phyloP scores from a whole-genome alignment of 164 flowering plant genomes.

The Stephania japonica region DNA sequence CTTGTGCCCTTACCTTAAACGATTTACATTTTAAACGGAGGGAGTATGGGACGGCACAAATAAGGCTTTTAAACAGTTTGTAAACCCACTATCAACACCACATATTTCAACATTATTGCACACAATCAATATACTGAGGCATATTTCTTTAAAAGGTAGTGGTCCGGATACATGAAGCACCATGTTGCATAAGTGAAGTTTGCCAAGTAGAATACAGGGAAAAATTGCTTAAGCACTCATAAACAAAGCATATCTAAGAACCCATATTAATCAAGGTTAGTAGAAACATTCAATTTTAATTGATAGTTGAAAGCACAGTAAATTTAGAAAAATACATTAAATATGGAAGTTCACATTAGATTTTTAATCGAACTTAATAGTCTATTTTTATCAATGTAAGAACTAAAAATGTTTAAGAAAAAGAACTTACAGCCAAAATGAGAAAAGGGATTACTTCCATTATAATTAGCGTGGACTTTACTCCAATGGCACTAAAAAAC shows the following conservation, averaged over 20 bases:
- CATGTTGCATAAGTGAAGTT: background rate
- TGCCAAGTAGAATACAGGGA: background rate
- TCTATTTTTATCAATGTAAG: background rate
- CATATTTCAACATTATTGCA: background rate
- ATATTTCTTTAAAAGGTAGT: background rate
- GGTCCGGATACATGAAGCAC: background rate
- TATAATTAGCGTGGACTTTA: conserved; percentile 93
- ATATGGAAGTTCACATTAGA: background rate
- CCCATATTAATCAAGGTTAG: too few species aligned
- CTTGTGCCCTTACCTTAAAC: too few species aligned
- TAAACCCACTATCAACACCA: background rate
- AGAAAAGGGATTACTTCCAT: conserved; percentile 99
- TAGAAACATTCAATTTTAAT: too few species aligned
- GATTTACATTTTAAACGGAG: too few species aligned
- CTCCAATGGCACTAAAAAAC: conserved; percentile 92
- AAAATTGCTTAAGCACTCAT: background rate
- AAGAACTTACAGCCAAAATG: conserved; percentile 87
- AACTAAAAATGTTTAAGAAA: background rate
- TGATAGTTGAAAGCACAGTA: too few species aligned
- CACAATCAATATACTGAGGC: background rate
- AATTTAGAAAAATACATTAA: background rate
- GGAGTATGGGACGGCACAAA: too few species aligned
- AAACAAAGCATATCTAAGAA: background rate
- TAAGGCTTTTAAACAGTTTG: background rate
- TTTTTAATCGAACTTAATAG: background rate